Evolutionary conservation across 2,329 filamentous ascomycete species (phyloP).

Genomic region (Lojkania enalia): DNA sequence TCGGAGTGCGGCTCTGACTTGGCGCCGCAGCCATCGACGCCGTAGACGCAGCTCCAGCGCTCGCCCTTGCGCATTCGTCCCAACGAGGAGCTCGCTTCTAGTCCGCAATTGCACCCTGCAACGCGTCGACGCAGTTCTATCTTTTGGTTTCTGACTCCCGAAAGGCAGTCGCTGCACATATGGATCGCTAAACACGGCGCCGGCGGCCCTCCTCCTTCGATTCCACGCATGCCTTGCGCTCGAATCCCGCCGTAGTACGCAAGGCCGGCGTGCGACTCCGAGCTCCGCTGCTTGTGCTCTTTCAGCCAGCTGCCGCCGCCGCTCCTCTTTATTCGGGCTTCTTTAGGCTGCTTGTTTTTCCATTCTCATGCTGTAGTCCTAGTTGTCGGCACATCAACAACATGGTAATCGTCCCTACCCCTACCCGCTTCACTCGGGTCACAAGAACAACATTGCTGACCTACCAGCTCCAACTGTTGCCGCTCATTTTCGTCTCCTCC

Average conservation of each 20-base stretch:
- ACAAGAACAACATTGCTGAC: no score
- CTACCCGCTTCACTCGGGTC: no score
- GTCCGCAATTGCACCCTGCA: neutral
- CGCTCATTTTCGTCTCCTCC: conserved; percentile 20
- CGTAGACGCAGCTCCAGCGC: no score
- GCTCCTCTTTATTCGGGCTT: conserved; percentile 14
- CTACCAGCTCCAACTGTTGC: conserved; percentile 50
- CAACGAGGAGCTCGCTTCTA: no score
- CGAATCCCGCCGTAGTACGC: conserved; percentile 1
- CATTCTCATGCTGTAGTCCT: conserved; percentile 19
- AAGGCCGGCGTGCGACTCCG: conserved; percentile 3
- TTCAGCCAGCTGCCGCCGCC: conserved; percentile 1
- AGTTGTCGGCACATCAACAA: conserved; percentile 7
- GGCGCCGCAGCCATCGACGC: no score
- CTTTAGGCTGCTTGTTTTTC: conserved; percentile 14
- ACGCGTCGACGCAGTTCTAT: neutral
- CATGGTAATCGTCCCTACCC: conserved; percentile 15
- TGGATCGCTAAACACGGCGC: neutral
- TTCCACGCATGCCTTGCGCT: conserved; percentile 2
- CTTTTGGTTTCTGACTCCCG: neutral
- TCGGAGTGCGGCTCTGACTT: no score
- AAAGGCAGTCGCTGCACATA: neutral
- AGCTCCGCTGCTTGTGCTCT: neutral
- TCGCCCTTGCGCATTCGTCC: no score
- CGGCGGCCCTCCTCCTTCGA: conserved; percentile 4